phyloP scores from a whole-genome alignment of 768 basidiomycete genomes.

The Pholiota microspora region DNA sequence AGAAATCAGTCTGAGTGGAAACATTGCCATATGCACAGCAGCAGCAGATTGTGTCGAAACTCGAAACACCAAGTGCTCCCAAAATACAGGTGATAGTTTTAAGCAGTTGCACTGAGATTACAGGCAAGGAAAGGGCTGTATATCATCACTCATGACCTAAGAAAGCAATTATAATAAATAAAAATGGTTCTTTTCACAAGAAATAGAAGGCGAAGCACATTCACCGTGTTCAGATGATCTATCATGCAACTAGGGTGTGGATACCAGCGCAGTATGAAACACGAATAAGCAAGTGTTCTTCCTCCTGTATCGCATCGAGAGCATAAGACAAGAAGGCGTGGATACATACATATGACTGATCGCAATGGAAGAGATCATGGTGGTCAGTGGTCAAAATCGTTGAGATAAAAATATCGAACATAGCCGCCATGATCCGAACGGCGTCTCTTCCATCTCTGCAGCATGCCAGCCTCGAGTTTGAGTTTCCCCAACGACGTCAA shows the following conservation, averaged over 20 bases:
- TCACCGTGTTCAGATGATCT: not conserved
- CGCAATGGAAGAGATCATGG: not conserved
- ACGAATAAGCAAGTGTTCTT: not conserved
- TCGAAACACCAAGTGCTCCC: not conserved
- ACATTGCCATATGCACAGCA: not conserved
- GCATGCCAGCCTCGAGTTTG: not conserved
- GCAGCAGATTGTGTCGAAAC: not conserved
- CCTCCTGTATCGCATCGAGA: not conserved
- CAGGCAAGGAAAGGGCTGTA: not conserved
- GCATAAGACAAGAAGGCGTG: not conserved
- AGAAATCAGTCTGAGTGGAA: not conserved
- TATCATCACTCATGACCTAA: not conserved
- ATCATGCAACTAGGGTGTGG: not conserved
- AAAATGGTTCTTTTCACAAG: not conserved
- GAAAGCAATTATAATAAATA: not conserved
- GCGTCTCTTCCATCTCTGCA: not conserved
- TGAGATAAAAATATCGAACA: not conserved
- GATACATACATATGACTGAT: not conserved
- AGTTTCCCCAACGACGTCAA: not conserved
- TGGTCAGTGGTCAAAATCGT: not conserved
- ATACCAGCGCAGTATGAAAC: not conserved
- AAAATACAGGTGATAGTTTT: not conserved
- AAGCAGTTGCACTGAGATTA: too few species aligned
- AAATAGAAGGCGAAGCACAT: not conserved
- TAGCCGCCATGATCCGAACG: not conserved